A percentile compares a stretch with the other conserved stretches of the same genome.
These are phyloP conservation scores for Kluyveromyces sp. DNA, from an alignment of 1,139 yeast genomes.

Conservation along the genomic window DNA sequence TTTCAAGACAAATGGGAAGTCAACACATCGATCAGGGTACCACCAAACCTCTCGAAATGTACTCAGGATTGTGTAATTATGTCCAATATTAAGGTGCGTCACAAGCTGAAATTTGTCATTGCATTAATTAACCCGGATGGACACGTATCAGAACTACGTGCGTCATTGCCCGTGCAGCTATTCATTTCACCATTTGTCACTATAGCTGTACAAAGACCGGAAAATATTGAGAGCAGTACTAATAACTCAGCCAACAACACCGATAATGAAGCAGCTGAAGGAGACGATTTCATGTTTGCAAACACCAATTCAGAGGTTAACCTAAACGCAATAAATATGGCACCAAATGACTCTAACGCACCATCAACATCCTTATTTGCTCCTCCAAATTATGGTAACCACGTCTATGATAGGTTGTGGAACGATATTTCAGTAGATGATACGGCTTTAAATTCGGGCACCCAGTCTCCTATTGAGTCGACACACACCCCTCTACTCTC, in stretches of 20 bases:
- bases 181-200: constrained; percentile 74
- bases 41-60: constrained; percentile 63
- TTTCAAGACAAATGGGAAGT: constrained; percentile 72
- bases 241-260: constrained; percentile 14
- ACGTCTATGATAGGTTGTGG: constrained; percentile 82
- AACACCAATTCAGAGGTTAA: constrained; percentile 26
- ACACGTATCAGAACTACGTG: constrained; percentile 59
- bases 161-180: constrained; percentile 55
- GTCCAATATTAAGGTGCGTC: constrained; percentile 48
- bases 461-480: constrained; percentile 25
- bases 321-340: constrained; percentile 6
- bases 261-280: constrained; percentile 16
- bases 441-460: constrained; percentile 26
- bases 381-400: constrained; percentile 84
- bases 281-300: constrained; percentile 31
- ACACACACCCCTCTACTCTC: constrained; percentile 15
- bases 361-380: constrained; percentile 39
- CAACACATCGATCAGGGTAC: constrained; percentile 50
- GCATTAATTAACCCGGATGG: constrained; percentile 54
- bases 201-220: constrained; percentile 44
- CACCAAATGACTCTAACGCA: constrained; percentile 12
- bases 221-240: constrained; percentile 18
- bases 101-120: constrained; percentile 50
- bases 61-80: constrained; percentile 77
- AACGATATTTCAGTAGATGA: constrained; percentile 32